phyloP scores from a whole-genome alignment of 176 grass and related monocot species.

The Rhipidocladum racemiflorum region DNA sequence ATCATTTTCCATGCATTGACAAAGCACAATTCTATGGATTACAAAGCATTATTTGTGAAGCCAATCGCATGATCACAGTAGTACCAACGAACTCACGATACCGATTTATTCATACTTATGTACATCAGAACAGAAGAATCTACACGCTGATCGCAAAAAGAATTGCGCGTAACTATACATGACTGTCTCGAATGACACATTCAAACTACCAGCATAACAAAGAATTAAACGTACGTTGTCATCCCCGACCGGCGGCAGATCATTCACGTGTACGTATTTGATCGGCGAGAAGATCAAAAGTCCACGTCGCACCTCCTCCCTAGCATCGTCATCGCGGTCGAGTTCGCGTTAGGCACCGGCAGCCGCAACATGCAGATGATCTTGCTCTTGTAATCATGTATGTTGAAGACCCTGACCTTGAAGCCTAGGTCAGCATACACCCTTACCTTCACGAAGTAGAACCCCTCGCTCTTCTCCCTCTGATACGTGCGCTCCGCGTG shows the following conservation, averaged over 20 bases:
- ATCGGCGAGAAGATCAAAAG: conserved; percentile 33
- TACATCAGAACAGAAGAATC: background rate
- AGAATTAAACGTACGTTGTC: no score
- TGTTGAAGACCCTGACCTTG: conserved; percentile 54
- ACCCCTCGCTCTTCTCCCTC: conserved; percentile 56
- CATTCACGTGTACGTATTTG: background rate
- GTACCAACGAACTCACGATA: background rate
- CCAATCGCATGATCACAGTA: background rate
- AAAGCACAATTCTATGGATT: no score
- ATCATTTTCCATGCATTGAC: no score
- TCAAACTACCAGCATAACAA: background rate
- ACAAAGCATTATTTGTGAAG: no score
- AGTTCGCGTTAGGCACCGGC: conserved; percentile 41
- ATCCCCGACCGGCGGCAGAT: background rate
- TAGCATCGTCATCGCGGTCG: background rate
- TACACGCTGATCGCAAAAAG: background rate
- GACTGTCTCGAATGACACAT: background rate
- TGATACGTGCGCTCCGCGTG: conserved; percentile 38
- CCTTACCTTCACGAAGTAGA: conserved; percentile 61
- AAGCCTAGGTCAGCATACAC: conserved; percentile 44
- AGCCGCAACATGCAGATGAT: conserved; percentile 57
- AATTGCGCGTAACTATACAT: background rate
- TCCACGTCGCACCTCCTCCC: conserved; percentile 53
- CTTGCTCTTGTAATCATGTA: conserved; percentile 37
- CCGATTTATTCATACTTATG: background rate